Conservation (phyloP, 805 yeast genomes). For the Blastobotrys muscicola region DNA sequence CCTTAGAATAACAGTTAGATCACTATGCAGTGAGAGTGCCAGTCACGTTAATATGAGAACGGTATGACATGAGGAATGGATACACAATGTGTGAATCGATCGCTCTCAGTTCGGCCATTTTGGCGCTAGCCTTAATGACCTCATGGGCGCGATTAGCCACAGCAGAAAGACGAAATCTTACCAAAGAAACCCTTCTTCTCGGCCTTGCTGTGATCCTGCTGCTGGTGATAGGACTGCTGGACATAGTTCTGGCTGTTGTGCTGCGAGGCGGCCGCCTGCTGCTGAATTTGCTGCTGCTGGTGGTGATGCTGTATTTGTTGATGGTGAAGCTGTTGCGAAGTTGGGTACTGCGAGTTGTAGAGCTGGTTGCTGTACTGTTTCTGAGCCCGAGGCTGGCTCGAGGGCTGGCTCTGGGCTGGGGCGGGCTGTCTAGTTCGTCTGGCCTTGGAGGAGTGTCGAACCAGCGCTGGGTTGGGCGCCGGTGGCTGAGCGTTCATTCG, state of each 20-base stretch:
- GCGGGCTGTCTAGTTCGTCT: slow-evolving; percentile 21
- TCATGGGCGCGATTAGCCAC: slow-evolving; percentile 17
- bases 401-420: slow-evolving; percentile 13
- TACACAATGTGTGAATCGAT: no score
- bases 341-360: slow-evolving; percentile 1
- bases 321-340: slow-evolving; percentile 12
- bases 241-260: slow-evolving; percentile 2
- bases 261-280: slow-evolving; percentile 13
- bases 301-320: slow-evolving; percentile 9
- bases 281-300: slow-evolving; percentile 13
- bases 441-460: slow-evolving; percentile 26
- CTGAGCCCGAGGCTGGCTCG: slow-evolving; percentile 3
- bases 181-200: slow-evolving; percentile 26
- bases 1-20: no score
- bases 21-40: no score
- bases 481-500: slow-evolving; percentile 30
- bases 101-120: no score
- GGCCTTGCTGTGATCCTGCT: slow-evolving; percentile 2
- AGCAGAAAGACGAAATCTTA: slow-evolving; percentile 25
- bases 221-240: slow-evolving; percentile 1
- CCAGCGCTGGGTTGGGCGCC: slow-evolving; percentile 27
- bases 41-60: no score
- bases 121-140: no score
- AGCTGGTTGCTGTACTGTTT: slow-evolving; percentile 1
- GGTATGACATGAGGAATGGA: no score